A percentile compares a stretch with the other conserved stretches of the same genome.
phyloP scores from a whole-genome alignment of 2,329 filamentous ascomycete species.

The Akanthomyces lecanii region DNA sequence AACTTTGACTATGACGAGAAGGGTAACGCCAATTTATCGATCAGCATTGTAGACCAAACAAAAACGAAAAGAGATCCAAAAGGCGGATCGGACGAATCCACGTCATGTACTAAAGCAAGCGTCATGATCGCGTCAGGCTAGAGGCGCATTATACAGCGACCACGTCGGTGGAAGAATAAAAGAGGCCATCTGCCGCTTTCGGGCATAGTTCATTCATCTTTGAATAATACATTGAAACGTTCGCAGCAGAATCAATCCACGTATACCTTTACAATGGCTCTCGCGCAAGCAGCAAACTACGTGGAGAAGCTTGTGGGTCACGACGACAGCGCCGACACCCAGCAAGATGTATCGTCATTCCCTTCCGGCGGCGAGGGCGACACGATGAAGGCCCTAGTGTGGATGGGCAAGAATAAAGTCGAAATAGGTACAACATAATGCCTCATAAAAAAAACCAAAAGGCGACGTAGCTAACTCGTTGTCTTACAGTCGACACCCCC shows the following conservation, averaged over 20 bases:
- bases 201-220: no score
- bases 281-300: constrained; percentile 62
- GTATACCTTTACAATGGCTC: constrained; percentile 40
- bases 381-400: constrained; percentile 75
- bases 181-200: not conserved
- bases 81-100: no score
- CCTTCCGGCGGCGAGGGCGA: constrained; percentile 55
- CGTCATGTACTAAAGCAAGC: not conserved
- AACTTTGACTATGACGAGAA: no score
- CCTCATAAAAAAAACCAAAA: not conserved
- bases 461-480: not conserved
- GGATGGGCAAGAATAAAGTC: constrained; percentile 79
- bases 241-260: not conserved
- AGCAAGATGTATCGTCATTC: constrained; percentile 57
- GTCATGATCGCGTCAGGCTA: constrained; percentile 4
- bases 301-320: constrained; percentile 67
- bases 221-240: not conserved
- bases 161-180: not conserved
- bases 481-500: constrained; percentile 52
- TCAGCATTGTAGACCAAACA: no score
- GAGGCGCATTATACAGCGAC: not conserved
- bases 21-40: no score
- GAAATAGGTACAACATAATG: constrained; percentile 47
- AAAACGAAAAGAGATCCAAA: no score
- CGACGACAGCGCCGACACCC: constrained; percentile 57